Evolutionary conservation across 2,329 filamentous ascomycete species (phyloP).

Genomic region (Pseudocercospora crystallina): DNA sequence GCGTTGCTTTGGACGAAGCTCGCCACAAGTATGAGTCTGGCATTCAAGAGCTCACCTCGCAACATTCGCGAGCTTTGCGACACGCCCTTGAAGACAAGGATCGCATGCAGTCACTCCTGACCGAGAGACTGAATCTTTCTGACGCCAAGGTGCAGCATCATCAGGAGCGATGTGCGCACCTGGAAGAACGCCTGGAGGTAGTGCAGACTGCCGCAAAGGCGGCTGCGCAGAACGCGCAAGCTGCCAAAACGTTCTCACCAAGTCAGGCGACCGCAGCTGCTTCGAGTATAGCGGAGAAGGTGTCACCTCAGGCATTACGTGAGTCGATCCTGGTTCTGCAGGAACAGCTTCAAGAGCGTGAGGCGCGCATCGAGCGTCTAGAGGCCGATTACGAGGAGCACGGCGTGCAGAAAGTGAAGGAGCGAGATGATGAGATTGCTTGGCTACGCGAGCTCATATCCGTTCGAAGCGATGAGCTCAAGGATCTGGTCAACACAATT

Average conservation of each 20-base stretch:
- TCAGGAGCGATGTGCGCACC: conserved; percentile 77
- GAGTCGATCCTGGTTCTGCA: conserved; percentile 96
- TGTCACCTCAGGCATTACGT: conserved; percentile 89
- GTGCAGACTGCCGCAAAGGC: conserved; percentile 83
- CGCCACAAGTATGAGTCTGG: conserved; percentile 53
- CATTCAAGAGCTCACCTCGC: conserved; percentile 53
- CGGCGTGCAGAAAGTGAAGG: conserved; percentile 77
- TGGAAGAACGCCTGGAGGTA: conserved; percentile 89
- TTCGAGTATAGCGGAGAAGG: conserved; percentile 68
- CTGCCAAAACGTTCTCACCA: conserved; percentile 19
- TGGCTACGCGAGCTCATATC: conserved; percentile 93
- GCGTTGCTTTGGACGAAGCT: conserved; percentile 56
- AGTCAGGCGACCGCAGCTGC: conserved; percentile 37
- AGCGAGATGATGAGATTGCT: conserved; percentile 88
- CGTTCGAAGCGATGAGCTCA: conserved; percentile 85
- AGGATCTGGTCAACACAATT: conserved; percentile 83
- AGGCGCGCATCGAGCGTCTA: conserved; percentile 83
- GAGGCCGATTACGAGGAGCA: conserved; percentile 77
- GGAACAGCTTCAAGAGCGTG: conserved; percentile 92
- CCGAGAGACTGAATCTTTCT: conserved; percentile 77
- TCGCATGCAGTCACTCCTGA: conserved; percentile 73
- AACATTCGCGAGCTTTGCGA: conserved; percentile 52
- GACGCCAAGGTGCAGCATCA: conserved; percentile 82
- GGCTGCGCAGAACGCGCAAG: conserved; percentile 65
- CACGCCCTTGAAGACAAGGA: conserved; percentile 74